Conservation (phyloP, 441 rosid genomes). For the Adansonia madagascariensis region DNA sequence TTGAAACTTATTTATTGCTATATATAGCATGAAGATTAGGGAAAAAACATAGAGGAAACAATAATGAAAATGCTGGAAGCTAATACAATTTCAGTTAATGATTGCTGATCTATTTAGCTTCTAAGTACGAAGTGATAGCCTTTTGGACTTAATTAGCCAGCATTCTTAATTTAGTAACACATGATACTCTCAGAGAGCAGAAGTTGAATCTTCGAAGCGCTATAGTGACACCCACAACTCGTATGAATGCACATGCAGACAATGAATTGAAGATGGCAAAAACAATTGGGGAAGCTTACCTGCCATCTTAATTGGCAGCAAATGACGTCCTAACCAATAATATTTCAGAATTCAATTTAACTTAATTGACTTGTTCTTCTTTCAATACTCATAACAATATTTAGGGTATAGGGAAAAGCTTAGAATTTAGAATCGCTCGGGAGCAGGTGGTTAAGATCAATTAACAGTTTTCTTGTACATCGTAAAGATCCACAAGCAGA, state of each 20-base stretch:
- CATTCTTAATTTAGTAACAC: background rate
- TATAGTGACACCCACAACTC: background rate
- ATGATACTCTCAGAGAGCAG: slow-evolving; percentile 1
- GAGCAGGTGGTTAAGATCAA: background rate
- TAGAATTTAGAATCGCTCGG: background rate
- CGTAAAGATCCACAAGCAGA: slow-evolving; percentile 16
- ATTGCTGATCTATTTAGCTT: background rate
- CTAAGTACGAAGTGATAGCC: background rate
- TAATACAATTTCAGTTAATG: background rate
- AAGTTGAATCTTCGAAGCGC: background rate
- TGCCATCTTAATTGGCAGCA: slow-evolving; percentile 10
- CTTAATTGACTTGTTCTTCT: background rate
- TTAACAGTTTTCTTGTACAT: background rate
- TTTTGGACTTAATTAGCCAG: background rate
- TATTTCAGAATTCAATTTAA: background rate
- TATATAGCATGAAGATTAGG: background rate
- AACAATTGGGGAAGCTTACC: background rate
- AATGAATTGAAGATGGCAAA: background rate
- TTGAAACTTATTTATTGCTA: background rate
- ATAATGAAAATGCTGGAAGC: background rate
- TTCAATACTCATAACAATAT: background rate
- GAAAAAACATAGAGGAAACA: background rate
- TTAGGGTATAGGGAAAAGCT: background rate
- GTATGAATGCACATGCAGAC: background rate
- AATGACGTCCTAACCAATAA: background rate